A percentile compares a stretch with the other conserved stretches of the same genome.
Conservation (phyloP, 106 monocot genomes). For the Iris macrosiphon region DNA sequence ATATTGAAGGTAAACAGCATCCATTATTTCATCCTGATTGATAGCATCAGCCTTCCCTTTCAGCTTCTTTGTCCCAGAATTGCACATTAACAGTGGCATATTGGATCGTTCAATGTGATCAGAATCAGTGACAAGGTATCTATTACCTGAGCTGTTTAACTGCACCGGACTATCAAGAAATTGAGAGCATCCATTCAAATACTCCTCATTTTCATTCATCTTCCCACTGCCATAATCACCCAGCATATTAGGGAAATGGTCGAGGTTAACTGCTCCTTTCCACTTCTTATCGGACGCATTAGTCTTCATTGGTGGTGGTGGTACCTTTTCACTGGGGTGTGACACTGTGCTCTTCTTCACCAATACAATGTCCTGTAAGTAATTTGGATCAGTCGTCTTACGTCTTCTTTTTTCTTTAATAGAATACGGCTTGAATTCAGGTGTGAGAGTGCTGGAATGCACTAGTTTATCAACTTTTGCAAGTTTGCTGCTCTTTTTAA, state of each 20-base stretch:
- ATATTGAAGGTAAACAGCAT: slow-evolving; percentile 16
- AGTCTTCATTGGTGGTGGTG: slow-evolving; percentile 16
- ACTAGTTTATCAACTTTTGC: slow-evolving; percentile 24
- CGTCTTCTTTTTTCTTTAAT: slow-evolving; percentile 33
- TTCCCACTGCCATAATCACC: slow-evolving; percentile 23
- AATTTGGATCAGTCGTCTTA: slow-evolving; percentile 22
- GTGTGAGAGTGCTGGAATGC: background rate
- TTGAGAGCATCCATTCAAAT: slow-evolving; percentile 21
- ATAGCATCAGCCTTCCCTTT: slow-evolving; percentile 35
- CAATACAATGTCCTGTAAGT: slow-evolving; percentile 19
- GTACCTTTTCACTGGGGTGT: slow-evolving; percentile 20
- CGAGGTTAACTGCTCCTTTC: slow-evolving; percentile 17
- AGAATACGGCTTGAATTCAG: slow-evolving; percentile 15
- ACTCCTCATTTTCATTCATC: slow-evolving; percentile 19
- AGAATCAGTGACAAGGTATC: slow-evolving; percentile 9
- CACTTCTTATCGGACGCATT: slow-evolving; percentile 29
- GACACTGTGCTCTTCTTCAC: slow-evolving; percentile 25
- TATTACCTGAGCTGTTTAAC: slow-evolving; percentile 15
- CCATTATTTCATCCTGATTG: slow-evolving; percentile 19
- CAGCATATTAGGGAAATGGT: slow-evolving; percentile 12
- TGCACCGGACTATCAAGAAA: slow-evolving; percentile 9
- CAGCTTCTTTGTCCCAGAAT: slow-evolving; percentile 41
- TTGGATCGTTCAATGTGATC: slow-evolving; percentile 19
- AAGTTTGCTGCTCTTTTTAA: slow-evolving; percentile 28
- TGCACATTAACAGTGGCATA: slow-evolving; percentile 31